Base-by-base conservation (phyloP, 163 green algal genomes). In the Chlorella variabilis region DNA sequence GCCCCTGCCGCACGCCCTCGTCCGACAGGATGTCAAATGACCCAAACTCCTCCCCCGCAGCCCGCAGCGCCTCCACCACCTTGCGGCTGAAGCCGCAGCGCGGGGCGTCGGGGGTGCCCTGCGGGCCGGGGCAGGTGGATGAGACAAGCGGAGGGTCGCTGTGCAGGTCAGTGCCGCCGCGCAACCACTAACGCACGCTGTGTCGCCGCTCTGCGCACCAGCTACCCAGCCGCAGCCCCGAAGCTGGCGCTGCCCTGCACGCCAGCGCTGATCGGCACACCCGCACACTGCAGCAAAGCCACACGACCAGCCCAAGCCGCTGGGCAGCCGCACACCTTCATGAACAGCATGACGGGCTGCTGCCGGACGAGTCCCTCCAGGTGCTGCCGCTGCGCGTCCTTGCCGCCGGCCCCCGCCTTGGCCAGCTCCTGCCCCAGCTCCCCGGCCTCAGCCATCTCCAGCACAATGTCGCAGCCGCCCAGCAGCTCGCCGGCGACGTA, bases 391-490 rank as follows among this genome's bases (percentile, higher is more conserved):
- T 75, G 61, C 4, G 31, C 38, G 15, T 73, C 61, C 75, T 75
- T 48, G 29, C 33, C 61, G 41, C 61, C 41, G 58, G 7, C 66
- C 27, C 8, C 25, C 17, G 48, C 49, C 63, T 71, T 76, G 33
- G 17, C 80, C 27, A 80, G 34, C 73, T 81, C 81, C 8, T 67
- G 7, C 59, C 5, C 8, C 42, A 98, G 83, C 78, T 94, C 78
- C 93, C 92, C 93, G 1, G 54, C 80, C 15, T 80, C 77, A 25
- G 87, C 62, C 92, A 98, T 94, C 83, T 98, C 93, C 78, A 94
- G 63, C 27, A 99, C 87, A 29, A 99, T 98, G 86, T 99, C 96
- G 77, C 94, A 98, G 17, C 96, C 96, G 13, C 96, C 96, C 48
- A 98, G 21, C 34, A 99, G 84, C 91, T 99, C 94, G 23, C 94